phyloP scores from a whole-genome alignment of 2,329 filamentous ascomycete species.

The Exserohilum rostratum region DNA sequence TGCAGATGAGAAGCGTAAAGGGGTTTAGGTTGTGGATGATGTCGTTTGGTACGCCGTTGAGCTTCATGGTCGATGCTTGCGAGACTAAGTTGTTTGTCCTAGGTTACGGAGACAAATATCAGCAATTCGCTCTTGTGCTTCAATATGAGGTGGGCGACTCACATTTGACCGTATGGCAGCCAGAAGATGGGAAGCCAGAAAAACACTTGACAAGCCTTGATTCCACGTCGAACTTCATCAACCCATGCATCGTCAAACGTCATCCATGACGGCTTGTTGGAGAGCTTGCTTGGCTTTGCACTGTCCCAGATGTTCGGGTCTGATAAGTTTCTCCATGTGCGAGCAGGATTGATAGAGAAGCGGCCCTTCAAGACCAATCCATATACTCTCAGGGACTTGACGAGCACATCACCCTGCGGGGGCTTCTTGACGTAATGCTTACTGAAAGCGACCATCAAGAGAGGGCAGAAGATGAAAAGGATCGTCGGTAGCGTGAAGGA shows the following conservation, averaged over 20 bases:
- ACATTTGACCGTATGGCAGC: constrained; percentile 66
- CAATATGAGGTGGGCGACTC: background rate
- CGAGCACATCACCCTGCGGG: constrained; percentile 73
- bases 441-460: constrained; percentile 54
- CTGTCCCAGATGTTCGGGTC: constrained; percentile 48
- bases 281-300: constrained; percentile 67
- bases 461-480: constrained; percentile 66
- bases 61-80: constrained; percentile 59
- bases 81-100: constrained; percentile 65
- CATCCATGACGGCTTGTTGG: constrained; percentile 71
- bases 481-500: constrained; percentile 69
- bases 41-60: constrained; percentile 74
- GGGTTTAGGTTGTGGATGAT: constrained; percentile 77
- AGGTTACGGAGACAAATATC: background rate
- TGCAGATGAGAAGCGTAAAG: constrained; percentile 75
- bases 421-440: constrained; percentile 54
- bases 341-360: constrained; percentile 64
- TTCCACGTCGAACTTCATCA: constrained; percentile 53
- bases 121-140: background rate
- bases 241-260: constrained; percentile 83
- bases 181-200: constrained; percentile 56
- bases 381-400: constrained; percentile 68
- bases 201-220: constrained; percentile 40
- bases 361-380: constrained; percentile 65
- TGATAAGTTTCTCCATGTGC: constrained; percentile 56